Evolutionary conservation across 169 alveolate species (phyloP), one percentile per base, ranked within the genome.

Genomic region (Plasmodium berghei): DNA sequence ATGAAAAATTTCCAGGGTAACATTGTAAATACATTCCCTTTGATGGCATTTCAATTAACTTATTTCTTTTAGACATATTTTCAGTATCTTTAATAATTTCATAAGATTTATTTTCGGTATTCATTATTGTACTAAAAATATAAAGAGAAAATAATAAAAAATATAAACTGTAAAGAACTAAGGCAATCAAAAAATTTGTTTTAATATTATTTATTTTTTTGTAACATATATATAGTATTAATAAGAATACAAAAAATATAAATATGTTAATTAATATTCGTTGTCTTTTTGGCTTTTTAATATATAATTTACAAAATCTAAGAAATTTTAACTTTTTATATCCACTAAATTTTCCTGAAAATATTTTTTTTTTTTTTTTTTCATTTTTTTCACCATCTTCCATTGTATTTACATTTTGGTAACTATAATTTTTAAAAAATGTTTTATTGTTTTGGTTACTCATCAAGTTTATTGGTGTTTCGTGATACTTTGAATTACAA

Each of bases 101-200:
- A 52, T 74, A 74, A 0, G 48, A 9, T 2, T 40, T 71, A 24
- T 77, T 49, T 10, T 64, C 89, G 45, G 49, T 75, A 56, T 77
- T 77, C 49, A 77, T n/a, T 45, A 64, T 70, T 20, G 89, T 63
- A 56, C 89, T 77, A 16, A 77, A 26, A 48, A 77, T 63, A 59
- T 77, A 69, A 1, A 77, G 54, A n/a, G 89, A 67, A 22, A 63
- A 64, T 18, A 77, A 18, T 42, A 77, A 56, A 58, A 77, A 77
- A 46, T 63, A 77, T 24, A 45, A 18, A 18, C 89, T 77, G 6
- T 77, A 77, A 3, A 77, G 61, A 20, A 75, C 18, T 26, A 77
- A 46, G n/a, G 71, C 72, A 14, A 77, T 69, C 54, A 77, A 77
- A 46, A 20, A 64, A 18, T 49, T 48, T 1, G 71, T 77, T 58